Base-by-base conservation (phyloP, 2,329 filamentous ascomycete species). In the Trichoderma simmonsii region DNA sequence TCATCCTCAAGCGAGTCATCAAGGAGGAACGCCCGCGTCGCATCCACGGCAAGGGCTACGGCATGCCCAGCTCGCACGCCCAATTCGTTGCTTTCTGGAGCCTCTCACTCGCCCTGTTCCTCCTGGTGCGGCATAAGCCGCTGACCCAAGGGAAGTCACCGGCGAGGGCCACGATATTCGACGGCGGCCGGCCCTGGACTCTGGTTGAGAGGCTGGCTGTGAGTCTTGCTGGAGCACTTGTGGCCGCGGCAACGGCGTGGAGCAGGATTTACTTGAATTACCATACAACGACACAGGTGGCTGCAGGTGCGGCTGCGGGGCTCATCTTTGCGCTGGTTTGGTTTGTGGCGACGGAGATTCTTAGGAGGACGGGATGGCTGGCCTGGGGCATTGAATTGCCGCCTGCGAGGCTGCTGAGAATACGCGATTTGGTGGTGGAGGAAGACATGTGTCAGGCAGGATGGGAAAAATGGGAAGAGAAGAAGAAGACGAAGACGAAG, bases 21-120 rank as follows among this genome's bases (percentile, higher is more conserved):
- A 96, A 95, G 79, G 94, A 98, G 82, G 93, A 97, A 81, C 89
- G 96, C 64, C 96, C 96, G 32, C 88, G 86, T 74, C 92, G 92
- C 89, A 91, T 85, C 86, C 90, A 95, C 78, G 95, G 94, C 71
- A 97, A 97, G 81, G 96, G 96, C 75, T 99, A 99, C 80, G 97
- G 96, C 77, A 99, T 99, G 97, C 96, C 96, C 68, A 87, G 85
- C 59, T 98, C 95, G 48, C 96, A 99, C 83, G 93, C 96, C 9
- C 96, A 99, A 84, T 99, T 98, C 80, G 92, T 95, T 73, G 88
- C 92, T 71, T 99, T 94, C 85, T 98, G 97, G 87, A 92, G 93
- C 72, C 84, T 97, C 71, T 96, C 93, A 74, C 84, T 98, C 73
- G 86, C 89, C 28, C 85, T 99, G 24, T 98, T 98, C 84, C 87